Base-by-base conservation (phyloP, 163 green algal species). In the Chlamydomonas reinhardtii region DNA sequence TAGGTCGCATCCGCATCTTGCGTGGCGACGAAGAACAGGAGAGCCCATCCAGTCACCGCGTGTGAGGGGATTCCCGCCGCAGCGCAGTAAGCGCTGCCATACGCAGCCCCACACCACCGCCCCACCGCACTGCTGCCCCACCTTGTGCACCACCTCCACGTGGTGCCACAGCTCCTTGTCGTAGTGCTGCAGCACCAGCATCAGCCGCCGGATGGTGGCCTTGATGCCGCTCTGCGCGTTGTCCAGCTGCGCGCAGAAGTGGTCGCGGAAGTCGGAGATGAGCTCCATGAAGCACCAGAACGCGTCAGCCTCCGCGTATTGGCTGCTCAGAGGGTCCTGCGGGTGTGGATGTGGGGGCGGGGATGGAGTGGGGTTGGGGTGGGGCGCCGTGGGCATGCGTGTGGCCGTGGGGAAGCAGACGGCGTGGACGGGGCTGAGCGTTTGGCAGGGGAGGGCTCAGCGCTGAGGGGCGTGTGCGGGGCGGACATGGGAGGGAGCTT, bases 231-330 rank as follows among this genome's bases (percentile, higher is more conserved):
- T 91, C 79, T 89, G 95, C 14, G 83, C 88, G 89, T 99, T 98
- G 92, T 99, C 97, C 82, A 99, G 92, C 92, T 98, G 93, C 84
- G 96, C 84, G 90, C 95, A 98, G 77, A 98, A 99, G 91, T 98
- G 90, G 92, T 99, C 97, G 74, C 97, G 83, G 86, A 98, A 98
- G 82, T 99, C 96, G 20, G 76, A 89, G 84, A 99, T 95, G 29
- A 99, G 89, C 83, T 97, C 94, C 66, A 98, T 92, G 87, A 99
- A 99, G 90, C 95, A 98, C 82, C 94, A 99, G 91, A 99, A 99
- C 3, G 97, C 94, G 85, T 99, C 97, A 9, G 96, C 94, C 93
- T 99, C 97, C 11, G 97, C 97, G 73, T 96, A 91, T 11, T 79
- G n/a, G 25, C n/a, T 19, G 14, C 61, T 48, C 68, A 71, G 66